Percentiles rank a stretch among this genome's conserved stretches.
These are phyloP conservation scores for Aspergillus thermomutatus DNA, from an alignment of 2,329 filamentous ascomycete genomes.

Conservation along the genomic window DNA sequence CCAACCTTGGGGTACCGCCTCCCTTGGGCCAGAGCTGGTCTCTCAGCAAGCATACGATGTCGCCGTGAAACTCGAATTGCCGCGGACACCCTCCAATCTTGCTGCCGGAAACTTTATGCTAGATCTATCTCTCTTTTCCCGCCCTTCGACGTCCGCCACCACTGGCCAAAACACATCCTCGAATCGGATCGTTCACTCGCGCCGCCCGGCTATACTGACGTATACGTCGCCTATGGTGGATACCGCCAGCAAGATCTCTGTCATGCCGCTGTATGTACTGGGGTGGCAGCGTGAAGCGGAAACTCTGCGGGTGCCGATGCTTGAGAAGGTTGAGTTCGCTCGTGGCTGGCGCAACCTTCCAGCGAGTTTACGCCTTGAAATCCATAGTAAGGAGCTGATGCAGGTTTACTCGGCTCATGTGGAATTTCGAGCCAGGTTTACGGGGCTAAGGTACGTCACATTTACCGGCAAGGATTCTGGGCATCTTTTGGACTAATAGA, in stretches of 20 bases:
- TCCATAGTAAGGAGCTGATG: conserved; percentile 66
- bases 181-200: conserved; percentile 58
- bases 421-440: conserved; percentile 69
- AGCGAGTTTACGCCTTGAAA: conserved; percentile 56
- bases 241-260: conserved; percentile 56
- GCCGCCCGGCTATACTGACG: conserved; percentile 73
- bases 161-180: conserved; percentile 28
- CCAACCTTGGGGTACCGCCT: conserved; percentile 52
- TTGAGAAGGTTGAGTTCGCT: conserved; percentile 67
- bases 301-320: conserved; percentile 64
- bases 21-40: conserved; percentile 55
- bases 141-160: conserved; percentile 34
- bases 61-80: conserved; percentile 68
- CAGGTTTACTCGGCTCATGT: conserved; percentile 73
- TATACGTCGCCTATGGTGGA: conserved; percentile 72
- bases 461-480: not conserved
- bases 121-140: conserved; percentile 65
- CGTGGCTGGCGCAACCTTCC: conserved; percentile 54
- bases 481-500: conserved; percentile 14
- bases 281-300: conserved; percentile 63
- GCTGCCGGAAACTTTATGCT: conserved; percentile 93
- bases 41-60: conserved; percentile 82
- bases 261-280: conserved; percentile 67
- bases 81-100: conserved; percentile 72
- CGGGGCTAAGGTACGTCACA: conserved; percentile 58